These are phyloP conservation scores for Chimonanthus salicifolius DNA, from an alignment of 164 flowering plant genomes.

Conservation along the genomic window DNA sequence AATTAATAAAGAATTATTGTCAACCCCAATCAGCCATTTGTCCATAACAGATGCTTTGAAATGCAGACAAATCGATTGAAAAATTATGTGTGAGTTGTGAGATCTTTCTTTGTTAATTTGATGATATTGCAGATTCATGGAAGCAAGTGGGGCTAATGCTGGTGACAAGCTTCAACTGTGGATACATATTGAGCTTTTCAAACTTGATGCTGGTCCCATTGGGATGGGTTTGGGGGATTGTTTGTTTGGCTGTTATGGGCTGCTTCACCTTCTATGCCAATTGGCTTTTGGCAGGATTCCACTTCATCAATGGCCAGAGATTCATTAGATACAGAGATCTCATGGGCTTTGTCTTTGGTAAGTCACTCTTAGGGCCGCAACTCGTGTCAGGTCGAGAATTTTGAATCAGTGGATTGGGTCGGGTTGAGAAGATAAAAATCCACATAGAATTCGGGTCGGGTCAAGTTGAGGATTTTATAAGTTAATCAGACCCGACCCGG, in stretches of 20 bases:
- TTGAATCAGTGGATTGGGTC: too few relatives aligned
- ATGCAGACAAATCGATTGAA: too few relatives aligned
- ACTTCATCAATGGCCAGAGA: conserved; percentile 41
- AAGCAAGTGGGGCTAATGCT: conserved; percentile 47
- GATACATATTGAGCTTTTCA: conserved; percentile 46
- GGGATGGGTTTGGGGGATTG: conserved; percentile 52
- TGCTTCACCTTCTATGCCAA: conserved; percentile 36
- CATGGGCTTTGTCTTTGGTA: conserved; percentile 47
- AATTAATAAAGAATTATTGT: too few relatives aligned
- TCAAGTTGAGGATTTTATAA: too few relatives aligned
- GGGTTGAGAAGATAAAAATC: too few relatives aligned
- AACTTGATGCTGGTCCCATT: conserved; percentile 48
- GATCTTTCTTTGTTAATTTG: not conserved
- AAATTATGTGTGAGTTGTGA: too few relatives aligned
- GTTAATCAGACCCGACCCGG: too few relatives aligned
- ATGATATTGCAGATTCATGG: conserved; percentile 50
- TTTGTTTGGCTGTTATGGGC: conserved; percentile 30
- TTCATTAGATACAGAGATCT: conserved; percentile 63
- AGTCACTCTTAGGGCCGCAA: not conserved
- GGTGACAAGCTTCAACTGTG: conserved; percentile 42
- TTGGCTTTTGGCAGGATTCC: conserved; percentile 50
- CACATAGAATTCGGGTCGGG: too few relatives aligned
- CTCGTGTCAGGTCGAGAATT: too few relatives aligned
- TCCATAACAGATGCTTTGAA: too few relatives aligned
- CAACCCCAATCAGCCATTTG: too few relatives aligned